Base-by-base conservation (phyloP, 306 rosid genomes). In the Castanea mollissima region DNA sequence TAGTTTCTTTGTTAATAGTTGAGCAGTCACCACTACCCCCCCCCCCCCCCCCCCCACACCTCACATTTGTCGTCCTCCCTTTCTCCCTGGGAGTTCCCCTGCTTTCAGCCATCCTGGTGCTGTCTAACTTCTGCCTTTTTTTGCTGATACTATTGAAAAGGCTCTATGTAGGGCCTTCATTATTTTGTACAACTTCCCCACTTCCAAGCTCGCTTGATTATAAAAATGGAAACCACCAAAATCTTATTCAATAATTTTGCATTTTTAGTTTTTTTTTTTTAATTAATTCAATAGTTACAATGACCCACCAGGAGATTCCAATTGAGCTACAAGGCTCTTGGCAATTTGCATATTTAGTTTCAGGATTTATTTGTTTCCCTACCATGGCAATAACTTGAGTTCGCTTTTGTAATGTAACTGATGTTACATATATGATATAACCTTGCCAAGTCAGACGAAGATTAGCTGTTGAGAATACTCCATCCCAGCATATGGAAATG, bases 401-500 rank as follows among this genome's bases (percentile, higher is more conserved):
- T 46, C 2, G 32, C 32, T 46, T 70, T 11, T 23, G 35, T 23
- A 49, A 54, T 62, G 34, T 72, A 49, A 44, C 64, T 76, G 69
- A 78, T 77, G 74, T 71, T 55, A 31, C 49, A n/a, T 75, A 54
- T 71, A 85, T n/a, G 78, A 75, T 82, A 58, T 59, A 80, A 73
- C 44, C 65, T 82, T 84, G 75, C 83, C 78, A 87, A 74, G 74
- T 29, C 89, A 94, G 98, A 73, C 97, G 98, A 71, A 87, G 98
- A 86, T 84, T 90, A 87, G 98, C 94, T 69, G 92, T 74, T 32
- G 98, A 94, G 57, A 92, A 81, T 84, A 83, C 86, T 76, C 94
- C 97, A 73, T 85, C 98, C 27, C 98, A 90, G 88, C 98, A 92
- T 73, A 92, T 92, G 97, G 97, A 94, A 84, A 87, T 94, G 97